phyloP scores from a whole-genome alignment of 1,139 yeast species.

The Yamadazyma friedrichii region DNA sequence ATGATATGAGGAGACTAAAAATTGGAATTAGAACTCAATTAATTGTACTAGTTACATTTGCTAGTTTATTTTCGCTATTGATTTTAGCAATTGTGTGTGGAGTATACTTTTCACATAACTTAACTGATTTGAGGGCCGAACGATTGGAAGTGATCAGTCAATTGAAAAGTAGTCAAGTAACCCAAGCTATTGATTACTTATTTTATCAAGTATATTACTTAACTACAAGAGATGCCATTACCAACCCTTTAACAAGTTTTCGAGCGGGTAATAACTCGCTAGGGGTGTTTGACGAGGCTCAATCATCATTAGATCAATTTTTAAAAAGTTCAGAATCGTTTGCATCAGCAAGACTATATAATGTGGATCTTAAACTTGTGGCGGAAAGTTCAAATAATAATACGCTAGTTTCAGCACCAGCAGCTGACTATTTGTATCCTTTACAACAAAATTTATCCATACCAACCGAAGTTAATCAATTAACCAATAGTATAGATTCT shows the following conservation, averaged over 20 bases:
- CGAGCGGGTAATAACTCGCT: constrained; percentile 69
- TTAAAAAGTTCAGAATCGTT: constrained; percentile 62
- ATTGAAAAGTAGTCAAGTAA: constrained; percentile 75
- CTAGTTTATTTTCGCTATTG: constrained; percentile 72
- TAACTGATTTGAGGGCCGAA: constrained; percentile 63
- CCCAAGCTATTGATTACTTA: constrained; percentile 60
- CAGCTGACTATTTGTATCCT: constrained; percentile 51
- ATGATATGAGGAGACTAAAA: constrained; percentile 41
- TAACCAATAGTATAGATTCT: constrained; percentile 27
- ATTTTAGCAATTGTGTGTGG: constrained; percentile 80
- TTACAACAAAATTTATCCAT: constrained; percentile 43
- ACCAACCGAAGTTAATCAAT: constrained; percentile 30
- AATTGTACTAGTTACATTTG: constrained; percentile 72
- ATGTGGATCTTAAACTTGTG: constrained; percentile 43
- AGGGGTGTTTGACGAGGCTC: constrained; percentile 41
- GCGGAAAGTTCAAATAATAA: constrained; percentile 33
- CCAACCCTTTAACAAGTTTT: constrained; percentile 57
- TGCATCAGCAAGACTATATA: constrained; percentile 68
- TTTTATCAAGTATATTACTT: constrained; percentile 73
- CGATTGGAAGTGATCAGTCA: constrained; percentile 76
- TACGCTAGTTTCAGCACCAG: constrained; percentile 26
- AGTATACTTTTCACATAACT: constrained; percentile 67
- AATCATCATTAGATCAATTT: constrained; percentile 52
- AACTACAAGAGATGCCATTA: constrained; percentile 60
- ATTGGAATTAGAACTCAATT: constrained; percentile 69